These are phyloP conservation scores for Pleurotus giganteus DNA, from an alignment of 768 basidiomycete genomes.

Conservation along the genomic window DNA sequence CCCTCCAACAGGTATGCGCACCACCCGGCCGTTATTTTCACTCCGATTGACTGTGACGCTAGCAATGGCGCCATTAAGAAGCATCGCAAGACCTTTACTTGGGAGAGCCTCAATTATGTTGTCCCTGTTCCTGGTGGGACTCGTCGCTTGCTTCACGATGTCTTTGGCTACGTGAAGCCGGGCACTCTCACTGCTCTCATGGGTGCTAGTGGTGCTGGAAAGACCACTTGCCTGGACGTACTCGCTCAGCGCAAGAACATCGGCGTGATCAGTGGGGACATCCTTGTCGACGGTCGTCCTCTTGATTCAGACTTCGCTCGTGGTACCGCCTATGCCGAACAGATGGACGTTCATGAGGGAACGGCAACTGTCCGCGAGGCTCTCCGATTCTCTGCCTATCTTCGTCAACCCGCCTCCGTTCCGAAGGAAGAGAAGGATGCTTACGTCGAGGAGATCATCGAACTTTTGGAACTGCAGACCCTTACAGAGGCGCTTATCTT, in stretches of 20 bases:
- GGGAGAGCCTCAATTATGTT: slow-evolving; percentile 76
- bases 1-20: slow-evolving; percentile 11
- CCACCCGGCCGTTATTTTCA: not conserved
- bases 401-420: slow-evolving; percentile 71
- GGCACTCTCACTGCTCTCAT: slow-evolving; percentile 88
- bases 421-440: slow-evolving; percentile 71
- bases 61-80: slow-evolving; percentile 15
- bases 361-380: slow-evolving; percentile 84
- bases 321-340: slow-evolving; percentile 84
- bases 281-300: slow-evolving; percentile 65
- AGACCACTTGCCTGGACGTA: slow-evolving; percentile 76
- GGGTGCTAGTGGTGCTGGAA: slow-evolving; percentile 83
- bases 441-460: slow-evolving; percentile 82
- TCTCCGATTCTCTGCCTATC: slow-evolving; percentile 80
- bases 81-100: slow-evolving; percentile 70
- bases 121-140: slow-evolving; percentile 66
- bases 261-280: slow-evolving; percentile 61
- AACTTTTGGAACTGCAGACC: slow-evolving; percentile 81
- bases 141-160: slow-evolving; percentile 65
- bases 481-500: slow-evolving; percentile 80
- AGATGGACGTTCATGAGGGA: slow-evolving; percentile 65
- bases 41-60: not conserved
- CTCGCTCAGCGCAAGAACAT: slow-evolving; percentile 72
- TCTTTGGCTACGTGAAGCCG: slow-evolving; percentile 80
- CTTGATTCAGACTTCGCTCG: slow-evolving; percentile 51